Base-by-base conservation (phyloP, 2,329 filamentous ascomycete genomes). In the Parastagonospora avenae region DNA sequence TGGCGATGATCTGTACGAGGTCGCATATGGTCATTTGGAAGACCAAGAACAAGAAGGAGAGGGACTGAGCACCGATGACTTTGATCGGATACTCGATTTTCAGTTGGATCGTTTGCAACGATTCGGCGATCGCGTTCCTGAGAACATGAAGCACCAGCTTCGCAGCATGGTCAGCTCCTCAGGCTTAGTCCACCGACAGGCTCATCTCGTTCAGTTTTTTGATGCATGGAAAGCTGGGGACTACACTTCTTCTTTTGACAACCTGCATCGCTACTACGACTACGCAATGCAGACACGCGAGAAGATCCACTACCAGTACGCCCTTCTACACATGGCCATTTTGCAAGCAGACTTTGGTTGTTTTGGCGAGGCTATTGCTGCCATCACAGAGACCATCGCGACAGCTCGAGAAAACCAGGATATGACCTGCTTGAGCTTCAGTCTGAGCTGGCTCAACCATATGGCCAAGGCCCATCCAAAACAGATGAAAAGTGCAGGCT, bases 301-400 rank as follows among this genome's bases (percentile, higher is more conserved):
- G 64, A 87, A 90, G 19, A 84, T 89, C 4, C 92, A 92, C 64
- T 97, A 99, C 67, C 94, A 97, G 69, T 96, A 97, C 69, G 94
- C 94, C 0, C 78, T 97, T 11, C 86, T 99, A 68, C 97, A 97
- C 67, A 83, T 97, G 51, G 93, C 92, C 3, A 91, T 97, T 30
- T 82, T 97, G 4, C 93, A 99, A 68, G 91, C 92, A 12, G 94
- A 97, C 71, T 97, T 97, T 77, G 92, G 92, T 40, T 96, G 91
- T 68, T 88, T 92, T 71, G 84, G 85, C 35, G 92, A 97, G 74
- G 93, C 93, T 5, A 83, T 97, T n/a, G 85, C 91, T 9, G 90
- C 93, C 10, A 96, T 99, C 86, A 86, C 96, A 37, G 94, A 97
- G 72, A 92, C 93, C 0, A 92, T 99, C 30, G 88, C 92, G 0